Evolutionary conservation across 768 basidiomycete species (phyloP).

Genomic region (Lactarius tabidus): DNA sequence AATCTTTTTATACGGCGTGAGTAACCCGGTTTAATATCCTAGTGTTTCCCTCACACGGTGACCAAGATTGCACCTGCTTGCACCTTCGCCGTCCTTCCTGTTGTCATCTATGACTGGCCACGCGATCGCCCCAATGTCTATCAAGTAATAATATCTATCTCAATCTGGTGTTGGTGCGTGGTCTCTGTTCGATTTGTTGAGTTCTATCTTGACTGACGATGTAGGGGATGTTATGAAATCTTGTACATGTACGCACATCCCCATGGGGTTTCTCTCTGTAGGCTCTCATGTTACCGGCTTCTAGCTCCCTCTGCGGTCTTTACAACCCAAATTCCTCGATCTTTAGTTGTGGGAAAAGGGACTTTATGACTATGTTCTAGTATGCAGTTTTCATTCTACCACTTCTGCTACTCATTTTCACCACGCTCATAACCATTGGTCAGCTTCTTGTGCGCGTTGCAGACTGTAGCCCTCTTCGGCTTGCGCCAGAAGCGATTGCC

Average conservation of each 20-base stretch:
- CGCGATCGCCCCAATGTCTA: slow-evolving; percentile 54
- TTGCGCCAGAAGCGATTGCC: slow-evolving; percentile 61
- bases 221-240: slow-evolving; percentile 57
- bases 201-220: slow-evolving; percentile 21
- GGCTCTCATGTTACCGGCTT: neutral
- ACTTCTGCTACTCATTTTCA: slow-evolving; percentile 17
- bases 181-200: neutral
- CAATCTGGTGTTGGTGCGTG: slow-evolving; percentile 64
- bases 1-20: slow-evolving; percentile 55
- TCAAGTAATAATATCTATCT: slow-evolving; percentile 53
- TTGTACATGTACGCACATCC: slow-evolving; percentile 40
- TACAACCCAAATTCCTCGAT: slow-evolving; percentile 32
- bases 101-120: slow-evolving; percentile 73
- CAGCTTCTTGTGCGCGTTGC: slow-evolving; percentile 38
- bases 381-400: slow-evolving; percentile 20
- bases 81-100: slow-evolving; percentile 56
- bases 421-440: neutral
- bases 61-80: slow-evolving; percentile 52
- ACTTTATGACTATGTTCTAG: slow-evolving; percentile 39
- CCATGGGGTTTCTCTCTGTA: neutral
- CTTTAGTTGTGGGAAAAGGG: slow-evolving; percentile 43
- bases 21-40: slow-evolving; percentile 25
- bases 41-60: slow-evolving; percentile 3
- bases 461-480: slow-evolving; percentile 70
- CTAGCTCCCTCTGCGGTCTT: slow-evolving; percentile 43